Conservation (phyloP, 1,139 yeast species). For the Arxiozyma bovina region DNA sequence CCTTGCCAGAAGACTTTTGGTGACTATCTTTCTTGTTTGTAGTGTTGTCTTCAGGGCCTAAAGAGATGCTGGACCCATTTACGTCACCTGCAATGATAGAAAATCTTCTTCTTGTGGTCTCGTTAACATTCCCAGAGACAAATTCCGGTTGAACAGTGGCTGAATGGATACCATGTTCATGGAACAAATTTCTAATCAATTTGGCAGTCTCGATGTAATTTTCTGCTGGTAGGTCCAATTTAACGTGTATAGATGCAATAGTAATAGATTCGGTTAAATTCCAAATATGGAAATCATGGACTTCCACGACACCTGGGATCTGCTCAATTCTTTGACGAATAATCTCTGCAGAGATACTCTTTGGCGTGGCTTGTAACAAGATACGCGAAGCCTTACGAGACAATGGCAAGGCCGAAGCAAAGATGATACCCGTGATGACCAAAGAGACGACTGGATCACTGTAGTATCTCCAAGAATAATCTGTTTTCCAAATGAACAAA, state of each 20-base stretch:
- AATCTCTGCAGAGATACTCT: constrained; percentile 63
- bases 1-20: neutral
- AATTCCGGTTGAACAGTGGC: constrained; percentile 96
- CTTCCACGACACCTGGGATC: constrained; percentile 67
- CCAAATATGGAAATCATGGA: constrained; percentile 97
- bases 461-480: constrained; percentile 78
- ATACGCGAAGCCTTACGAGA: constrained; percentile 83
- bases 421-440: constrained; percentile 77
- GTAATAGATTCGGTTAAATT: constrained; percentile 79
- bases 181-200: constrained; percentile 70
- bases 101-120: constrained; percentile 29
- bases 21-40: too few species aligned
- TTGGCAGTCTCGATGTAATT: constrained; percentile 65
- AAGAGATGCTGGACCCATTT: constrained; percentile 6
- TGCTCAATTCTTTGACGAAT: constrained; percentile 59
- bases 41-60: neutral
- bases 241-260: constrained; percentile 85
- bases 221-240: constrained; percentile 55
- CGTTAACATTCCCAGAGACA: constrained; percentile 25
- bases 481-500: constrained; percentile 86
- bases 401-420: constrained; percentile 84
- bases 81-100: constrained; percentile 34
- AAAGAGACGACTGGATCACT: constrained; percentile 82
- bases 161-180: constrained; percentile 78
- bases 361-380: constrained; percentile 86